These are phyloP conservation scores for Penicillium polonicum DNA, from an alignment of 2,329 filamentous ascomycete genomes.

Conservation along the genomic window DNA sequence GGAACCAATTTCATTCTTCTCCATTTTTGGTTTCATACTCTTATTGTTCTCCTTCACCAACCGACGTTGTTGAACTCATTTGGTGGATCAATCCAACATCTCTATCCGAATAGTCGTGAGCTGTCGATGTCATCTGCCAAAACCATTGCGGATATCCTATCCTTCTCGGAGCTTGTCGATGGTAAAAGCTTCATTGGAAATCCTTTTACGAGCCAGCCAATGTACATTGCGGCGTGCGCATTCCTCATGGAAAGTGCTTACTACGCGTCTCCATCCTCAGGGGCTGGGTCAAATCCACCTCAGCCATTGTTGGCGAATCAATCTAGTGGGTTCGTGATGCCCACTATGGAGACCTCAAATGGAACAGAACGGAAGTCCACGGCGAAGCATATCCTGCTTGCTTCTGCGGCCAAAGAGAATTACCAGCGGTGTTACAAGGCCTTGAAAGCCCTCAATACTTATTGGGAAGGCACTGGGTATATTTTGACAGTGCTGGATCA, in stretches of 20 bases:
- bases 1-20: slow-evolving; percentile 84
- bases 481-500: slow-evolving; percentile 84
- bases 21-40: slow-evolving; percentile 84
- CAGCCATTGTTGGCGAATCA: slow-evolving; percentile 33
- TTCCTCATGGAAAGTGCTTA: slow-evolving; percentile 80
- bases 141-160: slow-evolving; percentile 84
- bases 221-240: slow-evolving; percentile 86
- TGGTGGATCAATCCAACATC: slow-evolving; percentile 64
- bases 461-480: slow-evolving; percentile 85
- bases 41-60: slow-evolving; percentile 82
- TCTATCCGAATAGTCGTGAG: slow-evolving; percentile 78
- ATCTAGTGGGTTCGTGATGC: slow-evolving; percentile 37
- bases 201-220: slow-evolving; percentile 85
- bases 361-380: slow-evolving; percentile 35
- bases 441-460: slow-evolving; percentile 73
- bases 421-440: slow-evolving; percentile 86
- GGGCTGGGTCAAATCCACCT: slow-evolving; percentile 54
- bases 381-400: slow-evolving; percentile 71
- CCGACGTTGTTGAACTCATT: slow-evolving; percentile 80
- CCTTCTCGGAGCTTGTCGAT: slow-evolving; percentile 82
- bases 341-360: slow-evolving; percentile 31
- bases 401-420: slow-evolving; percentile 79
- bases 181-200: slow-evolving; percentile 84
- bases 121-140: slow-evolving; percentile 84
- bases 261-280: slow-evolving; percentile 65